These are phyloP conservation scores for Beauveria asiatica DNA, from an alignment of 2,329 filamentous ascomycete species.

Conservation along the genomic window DNA sequence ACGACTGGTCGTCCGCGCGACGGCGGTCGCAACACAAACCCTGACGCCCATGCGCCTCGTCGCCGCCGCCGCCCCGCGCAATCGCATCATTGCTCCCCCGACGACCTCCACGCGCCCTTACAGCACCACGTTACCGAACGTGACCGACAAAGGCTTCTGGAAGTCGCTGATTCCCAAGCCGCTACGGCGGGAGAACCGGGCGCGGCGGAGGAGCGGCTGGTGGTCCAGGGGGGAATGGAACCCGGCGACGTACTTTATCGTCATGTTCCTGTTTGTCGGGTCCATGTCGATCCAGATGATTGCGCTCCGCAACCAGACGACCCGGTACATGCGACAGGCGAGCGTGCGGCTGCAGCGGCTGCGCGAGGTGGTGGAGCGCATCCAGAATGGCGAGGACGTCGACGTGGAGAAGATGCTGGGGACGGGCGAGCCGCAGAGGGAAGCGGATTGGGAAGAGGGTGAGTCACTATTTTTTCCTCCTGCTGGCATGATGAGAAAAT, in stretches of 20 bases:
- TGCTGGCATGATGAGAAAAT: background rate
- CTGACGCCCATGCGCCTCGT: background rate
- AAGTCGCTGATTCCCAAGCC: slow-evolving; percentile 60
- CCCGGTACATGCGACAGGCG: slow-evolving; percentile 63
- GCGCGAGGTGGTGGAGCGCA: slow-evolving; percentile 63
- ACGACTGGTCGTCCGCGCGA: background rate
- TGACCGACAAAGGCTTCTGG: slow-evolving; percentile 58
- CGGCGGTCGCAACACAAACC: background rate
- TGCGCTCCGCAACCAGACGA: slow-evolving; percentile 65
- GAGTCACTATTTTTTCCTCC: slow-evolving; percentile 22
- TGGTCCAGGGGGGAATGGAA: slow-evolving; percentile 60
- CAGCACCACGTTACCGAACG: slow-evolving; percentile 37
- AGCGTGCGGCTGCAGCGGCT: slow-evolving; percentile 71
- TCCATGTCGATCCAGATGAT: slow-evolving; percentile 95
- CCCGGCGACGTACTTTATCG: slow-evolving; percentile 72
- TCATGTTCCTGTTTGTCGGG: slow-evolving; percentile 79
- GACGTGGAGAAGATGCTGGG: slow-evolving; percentile 79
- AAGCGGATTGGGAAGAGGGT: slow-evolving; percentile 86
- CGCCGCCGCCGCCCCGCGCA: background rate
- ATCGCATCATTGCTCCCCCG: background rate
- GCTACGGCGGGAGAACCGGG: slow-evolving; percentile 38
- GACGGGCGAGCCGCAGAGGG: slow-evolving; percentile 63
- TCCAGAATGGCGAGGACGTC: slow-evolving; percentile 66
- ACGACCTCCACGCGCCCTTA: background rate
- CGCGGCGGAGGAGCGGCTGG: slow-evolving; percentile 14